Evolutionary conservation across 1,284 basidiomycete genomes (phyloP).

Genomic region (Trametes sp.): DNA sequence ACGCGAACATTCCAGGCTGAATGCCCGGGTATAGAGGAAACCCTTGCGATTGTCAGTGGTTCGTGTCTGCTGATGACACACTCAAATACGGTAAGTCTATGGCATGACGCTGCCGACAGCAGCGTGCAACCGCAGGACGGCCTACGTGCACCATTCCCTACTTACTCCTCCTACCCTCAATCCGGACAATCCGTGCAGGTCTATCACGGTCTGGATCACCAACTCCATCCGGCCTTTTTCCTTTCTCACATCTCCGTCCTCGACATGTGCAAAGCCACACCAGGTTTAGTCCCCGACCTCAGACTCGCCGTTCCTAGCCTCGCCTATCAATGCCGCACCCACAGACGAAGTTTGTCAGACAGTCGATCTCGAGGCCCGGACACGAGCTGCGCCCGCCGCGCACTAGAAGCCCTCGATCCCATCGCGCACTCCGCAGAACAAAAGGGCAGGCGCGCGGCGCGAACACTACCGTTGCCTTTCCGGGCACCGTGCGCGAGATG

Average conservation of each 20-base stretch:
- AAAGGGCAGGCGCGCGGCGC: slow-evolving; percentile 12
- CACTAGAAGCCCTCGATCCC: background rate
- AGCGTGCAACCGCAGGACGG: no score
- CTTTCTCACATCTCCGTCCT: background rate
- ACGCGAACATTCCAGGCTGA: no score
- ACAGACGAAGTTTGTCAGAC: background rate
- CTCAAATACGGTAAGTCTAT: no score
- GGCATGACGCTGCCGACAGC: no score
- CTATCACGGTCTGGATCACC: background rate
- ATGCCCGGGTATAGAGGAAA: no score
- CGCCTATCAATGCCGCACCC: background rate
- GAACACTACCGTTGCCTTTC: slow-evolving; percentile 24
- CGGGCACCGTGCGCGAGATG: slow-evolving; percentile 6
- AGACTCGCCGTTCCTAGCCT: background rate
- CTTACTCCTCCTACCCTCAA: no score
- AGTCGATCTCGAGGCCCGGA: background rate
- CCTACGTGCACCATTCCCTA: no score
- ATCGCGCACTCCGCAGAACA: slow-evolving; percentile 24
- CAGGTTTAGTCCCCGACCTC: background rate
- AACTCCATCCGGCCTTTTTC: background rate
- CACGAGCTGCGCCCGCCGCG: background rate
- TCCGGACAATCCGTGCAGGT: no score
- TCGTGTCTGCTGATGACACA: no score
- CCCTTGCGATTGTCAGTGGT: no score
- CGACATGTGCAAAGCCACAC: background rate